A percentile compares a stretch with the other conserved stretches of the same genome.
Conservation (phyloP, 1,284 basidiomycete species). For the Gomphus sp. region DNA sequence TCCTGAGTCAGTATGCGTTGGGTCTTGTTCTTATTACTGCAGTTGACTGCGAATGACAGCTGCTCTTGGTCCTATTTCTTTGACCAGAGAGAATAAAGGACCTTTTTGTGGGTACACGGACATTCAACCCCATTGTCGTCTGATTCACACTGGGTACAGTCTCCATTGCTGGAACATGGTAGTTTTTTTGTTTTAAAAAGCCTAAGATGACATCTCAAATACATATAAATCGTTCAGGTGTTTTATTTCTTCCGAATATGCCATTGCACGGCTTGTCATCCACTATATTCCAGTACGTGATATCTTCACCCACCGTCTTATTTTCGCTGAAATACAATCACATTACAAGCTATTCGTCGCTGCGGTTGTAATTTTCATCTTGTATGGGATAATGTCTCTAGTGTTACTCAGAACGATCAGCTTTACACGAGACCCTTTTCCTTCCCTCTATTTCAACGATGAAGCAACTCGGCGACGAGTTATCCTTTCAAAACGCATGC, state of each 20-base stretch:
- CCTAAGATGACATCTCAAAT: background rate
- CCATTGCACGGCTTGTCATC: constrained; percentile 27
- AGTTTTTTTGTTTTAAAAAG: background rate
- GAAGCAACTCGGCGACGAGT: background rate
- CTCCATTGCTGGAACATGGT: constrained; percentile 7
- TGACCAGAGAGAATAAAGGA: constrained; percentile 17
- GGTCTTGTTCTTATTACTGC: background rate
- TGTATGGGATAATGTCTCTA: background rate
- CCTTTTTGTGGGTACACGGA: constrained; percentile 28
- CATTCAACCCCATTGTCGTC: background rate
- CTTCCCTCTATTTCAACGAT: background rate
- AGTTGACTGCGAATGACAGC: background rate
- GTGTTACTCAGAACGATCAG: background rate
- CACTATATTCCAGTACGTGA: background rate
- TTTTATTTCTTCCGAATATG: constrained; percentile 41
- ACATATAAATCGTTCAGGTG: constrained; percentile 34
- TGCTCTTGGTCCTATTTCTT: background rate
- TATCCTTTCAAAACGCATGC: constrained; percentile 4
- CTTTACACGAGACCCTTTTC: constrained; percentile 12
- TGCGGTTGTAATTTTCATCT: background rate
- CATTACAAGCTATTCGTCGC: background rate
- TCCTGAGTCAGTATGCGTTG: constrained; percentile 11
- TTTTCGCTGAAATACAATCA: background rate
- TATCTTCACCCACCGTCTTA: background rate
- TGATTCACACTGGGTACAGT: background rate